These are phyloP conservation scores for Eucalyptus marginata DNA, from an alignment of 345 rosid genomes.

Conservation along the genomic window DNA sequence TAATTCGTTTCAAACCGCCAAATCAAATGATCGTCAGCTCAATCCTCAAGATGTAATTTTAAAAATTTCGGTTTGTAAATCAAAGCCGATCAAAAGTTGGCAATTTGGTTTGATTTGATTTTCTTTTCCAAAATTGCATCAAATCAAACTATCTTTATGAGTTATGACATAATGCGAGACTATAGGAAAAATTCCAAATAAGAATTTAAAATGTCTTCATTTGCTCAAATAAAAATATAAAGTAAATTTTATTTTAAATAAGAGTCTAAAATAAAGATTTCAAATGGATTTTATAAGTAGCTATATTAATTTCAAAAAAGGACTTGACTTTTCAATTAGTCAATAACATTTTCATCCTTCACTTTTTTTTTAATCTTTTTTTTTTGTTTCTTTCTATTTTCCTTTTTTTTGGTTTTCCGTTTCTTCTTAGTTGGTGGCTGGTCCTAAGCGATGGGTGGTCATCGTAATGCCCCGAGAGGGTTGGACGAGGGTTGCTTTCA, in stretches of 20 bases:
- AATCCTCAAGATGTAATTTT: background rate
- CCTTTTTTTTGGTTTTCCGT: fast-evolving
- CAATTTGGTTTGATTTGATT: background rate
- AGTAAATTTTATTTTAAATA: too few relatives aligned
- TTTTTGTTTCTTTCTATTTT: too few relatives aligned
- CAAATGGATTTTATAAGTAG: too few relatives aligned
- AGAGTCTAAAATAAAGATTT: background rate
- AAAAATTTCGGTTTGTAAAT: background rate
- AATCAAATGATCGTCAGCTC: background rate
- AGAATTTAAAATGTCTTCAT: too few relatives aligned
- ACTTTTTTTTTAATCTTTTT: too few relatives aligned
- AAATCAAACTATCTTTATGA: background rate
- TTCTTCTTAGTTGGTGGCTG: background rate
- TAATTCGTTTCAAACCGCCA: background rate
- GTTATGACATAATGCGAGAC: background rate
- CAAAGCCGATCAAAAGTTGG: background rate
- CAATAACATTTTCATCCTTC: background rate
- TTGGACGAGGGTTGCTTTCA: fast-evolving
- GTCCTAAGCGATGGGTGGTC: background rate
- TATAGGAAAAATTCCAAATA: too few relatives aligned
- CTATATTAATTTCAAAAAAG: too few relatives aligned
- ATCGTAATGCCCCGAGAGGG: background rate
- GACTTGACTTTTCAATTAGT: background rate
- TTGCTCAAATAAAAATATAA: too few relatives aligned
- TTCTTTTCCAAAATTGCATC: background rate